A percentile compares a stretch with the other conserved stretches of the same genome.
phyloP scores from a whole-genome alignment of 2,329 filamentous ascomycete species.

The Ambrosiella cleistominuta region DNA sequence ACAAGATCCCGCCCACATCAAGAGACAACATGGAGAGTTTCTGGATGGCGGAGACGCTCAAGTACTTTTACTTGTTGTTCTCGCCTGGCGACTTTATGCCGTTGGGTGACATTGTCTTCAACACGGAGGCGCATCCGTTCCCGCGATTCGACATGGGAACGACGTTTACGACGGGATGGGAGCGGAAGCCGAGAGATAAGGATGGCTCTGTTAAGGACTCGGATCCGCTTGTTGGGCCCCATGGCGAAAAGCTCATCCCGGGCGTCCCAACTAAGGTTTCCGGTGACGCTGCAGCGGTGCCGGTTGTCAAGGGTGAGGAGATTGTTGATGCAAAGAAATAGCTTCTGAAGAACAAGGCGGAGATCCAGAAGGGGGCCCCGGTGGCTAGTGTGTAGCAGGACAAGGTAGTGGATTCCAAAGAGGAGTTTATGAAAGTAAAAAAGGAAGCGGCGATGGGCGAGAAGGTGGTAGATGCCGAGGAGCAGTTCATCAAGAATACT shows the following conservation, averaged over 20 bases:
- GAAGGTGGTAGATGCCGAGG: neutral
- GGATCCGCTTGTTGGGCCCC: neutral
- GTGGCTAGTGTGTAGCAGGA: neutral
- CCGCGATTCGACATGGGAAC: conserved; percentile 70
- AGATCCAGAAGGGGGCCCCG: neutral
- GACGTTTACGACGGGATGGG: conserved; percentile 67
- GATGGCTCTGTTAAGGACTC: conserved; percentile 24
- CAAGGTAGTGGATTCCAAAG: neutral
- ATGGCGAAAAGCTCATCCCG: neutral
- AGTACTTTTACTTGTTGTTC: conserved; percentile 94
- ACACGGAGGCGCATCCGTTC: conserved; percentile 86
- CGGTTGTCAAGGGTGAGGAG: neutral
- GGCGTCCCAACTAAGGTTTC: neutral
- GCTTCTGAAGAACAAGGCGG: neutral
- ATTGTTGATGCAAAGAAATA: neutral
- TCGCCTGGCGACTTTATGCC: conserved; percentile 67
- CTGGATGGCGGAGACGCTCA: conserved; percentile 95
- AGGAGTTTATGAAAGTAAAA: neutral
- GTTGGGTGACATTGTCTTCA: conserved; percentile 75
- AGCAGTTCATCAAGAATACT: conserved; percentile 3
- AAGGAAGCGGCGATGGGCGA: neutral
- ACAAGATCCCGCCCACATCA: conserved; percentile 46
- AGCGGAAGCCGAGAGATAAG: conserved; percentile 43
- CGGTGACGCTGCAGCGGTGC: neutral
- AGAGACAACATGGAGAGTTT: conserved; percentile 98